Evolutionary conservation across 441 rosid species (phyloP), one percentile per base, ranked within the genome.

Genomic region (Populus hybrid): DNA sequence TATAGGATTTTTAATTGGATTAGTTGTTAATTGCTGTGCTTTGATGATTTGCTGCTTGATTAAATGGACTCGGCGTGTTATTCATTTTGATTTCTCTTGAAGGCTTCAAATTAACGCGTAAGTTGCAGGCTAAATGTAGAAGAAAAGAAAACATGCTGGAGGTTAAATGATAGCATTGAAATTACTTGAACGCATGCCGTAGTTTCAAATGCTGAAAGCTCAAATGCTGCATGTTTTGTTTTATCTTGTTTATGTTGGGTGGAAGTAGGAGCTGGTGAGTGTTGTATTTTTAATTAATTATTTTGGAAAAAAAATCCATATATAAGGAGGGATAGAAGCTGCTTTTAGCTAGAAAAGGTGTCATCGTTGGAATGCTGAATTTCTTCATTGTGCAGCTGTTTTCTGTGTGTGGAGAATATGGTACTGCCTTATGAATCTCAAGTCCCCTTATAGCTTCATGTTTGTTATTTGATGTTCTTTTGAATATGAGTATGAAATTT

Each of bases 41-140:
- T 8, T 64, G 38, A 46, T 77, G 53, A 53, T 66, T 34, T 59
- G 81, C 6, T 57, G 74, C 28, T 75, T 75, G 71, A 35, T 57
- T 35, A 30, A 8, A 50, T 20, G 67, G 20, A 68, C 21, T 73
- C 14, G 3, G 53, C 24, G 23, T 38, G 74, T 11, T 72, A 28
- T 38, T 38, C 35, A 30, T 69, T 53, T 26, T 74, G 46, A 36
- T 42, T 8, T 38, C 16, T 20, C 16, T 9, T 21, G 32, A 57
- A 21, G 14, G 10, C 28, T 42, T 8, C 24, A 59, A 59, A 59
- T 8, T n/a, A 59, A 6, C 8, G 59, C 69, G 5, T 69, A 8
- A 16, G 3, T 21, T 24, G 28, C 72, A 63, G 32, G 57, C 21
- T 59, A 3, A 36, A 5, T 10, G 38, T 30, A 8, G 14, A n/a